phyloP scores from a whole-genome alignment of 208 protist species.

The Acanthamoeba culbertsoni region DNA sequence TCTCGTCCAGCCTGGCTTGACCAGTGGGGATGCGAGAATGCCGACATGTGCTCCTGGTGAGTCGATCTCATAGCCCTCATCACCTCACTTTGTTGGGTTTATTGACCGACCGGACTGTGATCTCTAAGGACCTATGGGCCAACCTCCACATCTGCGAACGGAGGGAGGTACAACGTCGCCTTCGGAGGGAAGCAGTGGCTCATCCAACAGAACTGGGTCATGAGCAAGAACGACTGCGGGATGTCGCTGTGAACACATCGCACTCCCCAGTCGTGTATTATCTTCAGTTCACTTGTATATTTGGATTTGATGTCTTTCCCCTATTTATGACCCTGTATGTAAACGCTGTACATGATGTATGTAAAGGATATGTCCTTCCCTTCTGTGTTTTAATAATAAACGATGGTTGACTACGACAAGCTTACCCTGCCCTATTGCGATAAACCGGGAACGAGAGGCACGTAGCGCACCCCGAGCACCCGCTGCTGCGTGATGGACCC shows the following conservation, averaged over 20 bases:
- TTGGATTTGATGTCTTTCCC: too few relatives aligned
- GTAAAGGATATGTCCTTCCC: too few relatives aligned
- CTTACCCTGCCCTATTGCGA: too few relatives aligned
- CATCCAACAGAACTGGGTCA: constrained; percentile 19
- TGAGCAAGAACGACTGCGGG: constrained; percentile 20
- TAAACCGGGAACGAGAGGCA: constrained; percentile 5
- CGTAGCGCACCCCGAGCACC: constrained; percentile 44
- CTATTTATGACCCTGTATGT: too few relatives aligned
- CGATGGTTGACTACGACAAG: too few relatives aligned
- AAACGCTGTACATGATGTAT: too few relatives aligned
- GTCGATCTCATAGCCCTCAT: background rate
- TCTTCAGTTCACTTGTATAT: too few relatives aligned
- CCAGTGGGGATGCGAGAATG: background rate
- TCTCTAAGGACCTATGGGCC: background rate
- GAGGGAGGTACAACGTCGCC: background rate
- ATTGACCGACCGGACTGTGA: too few relatives aligned
- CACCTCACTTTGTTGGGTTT: background rate
- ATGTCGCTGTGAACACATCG: too few relatives aligned
- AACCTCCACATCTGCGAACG: background rate
- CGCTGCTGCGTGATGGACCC: background rate
- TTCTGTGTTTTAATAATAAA: too few relatives aligned
- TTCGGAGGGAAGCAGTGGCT: background rate
- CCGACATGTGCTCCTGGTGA: constrained; percentile 10
- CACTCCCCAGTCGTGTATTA: too few relatives aligned
- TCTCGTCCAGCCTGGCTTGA: background rate